Percentiles rank a stretch among this genome's conserved stretches.
phyloP scores from a whole-genome alignment of 176 grass and related monocot genomes.

The Puccinellia tenuiflora region DNA sequence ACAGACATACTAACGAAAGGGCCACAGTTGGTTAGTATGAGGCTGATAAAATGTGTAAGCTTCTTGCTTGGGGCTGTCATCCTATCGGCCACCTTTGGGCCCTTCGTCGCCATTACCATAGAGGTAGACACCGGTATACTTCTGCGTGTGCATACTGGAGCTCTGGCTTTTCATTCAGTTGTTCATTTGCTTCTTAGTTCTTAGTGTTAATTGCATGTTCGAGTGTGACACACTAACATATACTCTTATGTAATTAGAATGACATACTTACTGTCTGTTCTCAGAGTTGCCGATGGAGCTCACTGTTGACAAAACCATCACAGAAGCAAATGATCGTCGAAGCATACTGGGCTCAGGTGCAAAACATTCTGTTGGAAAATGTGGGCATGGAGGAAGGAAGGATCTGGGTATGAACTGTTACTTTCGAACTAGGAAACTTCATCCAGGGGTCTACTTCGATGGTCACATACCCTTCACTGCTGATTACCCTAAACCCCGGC shows the following conservation, averaged over 20 bases:
- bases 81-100: constrained; percentile 19
- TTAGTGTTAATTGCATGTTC: not conserved
- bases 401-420: constrained; percentile 41
- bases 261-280: not conserved
- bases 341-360: constrained; percentile 45
- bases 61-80: constrained; percentile 35
- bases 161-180: not conserved
- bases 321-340: not conserved
- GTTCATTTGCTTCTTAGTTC: not conserved
- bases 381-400: constrained; percentile 35
- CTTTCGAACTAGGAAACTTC: constrained; percentile 39
- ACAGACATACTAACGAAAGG: constrained; percentile 36
- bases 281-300: constrained; percentile 31
- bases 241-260: not conserved
- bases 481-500: constrained; percentile 43
- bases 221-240: not conserved
- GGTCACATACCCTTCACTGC: constrained; percentile 55
- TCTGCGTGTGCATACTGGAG: not conserved
- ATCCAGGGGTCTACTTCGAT: constrained; percentile 36
- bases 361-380: constrained; percentile 63
- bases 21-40: constrained; percentile 38
- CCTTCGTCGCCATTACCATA: constrained; percentile 25
- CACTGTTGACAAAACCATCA: constrained; percentile 3
- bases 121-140: constrained; percentile 29
- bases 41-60: constrained; percentile 22